Base-by-base conservation (phyloP, 805 yeast genomes). In the Cyberlindnera euphorbiae region DNA sequence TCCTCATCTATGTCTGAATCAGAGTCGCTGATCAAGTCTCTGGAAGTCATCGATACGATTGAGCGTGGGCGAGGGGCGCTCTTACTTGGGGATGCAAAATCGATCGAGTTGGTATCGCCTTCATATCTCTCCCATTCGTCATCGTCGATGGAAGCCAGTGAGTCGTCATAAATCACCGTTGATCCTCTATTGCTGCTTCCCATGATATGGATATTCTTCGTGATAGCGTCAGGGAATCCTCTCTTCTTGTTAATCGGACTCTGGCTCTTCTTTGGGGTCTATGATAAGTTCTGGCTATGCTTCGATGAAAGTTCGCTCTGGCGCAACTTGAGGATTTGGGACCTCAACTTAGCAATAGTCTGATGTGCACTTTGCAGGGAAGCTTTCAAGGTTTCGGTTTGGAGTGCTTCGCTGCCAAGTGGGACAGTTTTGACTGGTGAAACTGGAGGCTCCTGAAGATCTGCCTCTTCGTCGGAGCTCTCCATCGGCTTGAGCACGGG, bases 311-410 rank as follows among this genome's bases (percentile, higher is more conserved):
- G 28, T 27, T 53, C 58, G 30, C 46, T 48, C 8, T 51, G 47
- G 28, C 58, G 55, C 4, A 56, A 28, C 32, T 51, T 51, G 16
- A 44, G 28, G 16, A 56, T 50, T 38, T 55, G 56, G 8, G 50
- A 61, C 53, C 82, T 71, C 43, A 82, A 64, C 47, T 71, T 78
- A n/a, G 75, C 60, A 32, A 83, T 77, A 3, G 77, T 71, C 42
- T 70, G 67, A 48, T 79, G 75, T 5, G 89, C 82, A 57, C 73
- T 84, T 13, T 68, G 66, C 46, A 85, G 65, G 17, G 83, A 79
- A 0, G 82, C 70, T 44, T 71, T 68, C 45, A 82, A 59, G 1
- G 88, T 79, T 50, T 84, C 89, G 3, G 73, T 62, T 50, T 82
- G 86, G 28, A 82, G 59, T 10, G 64, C 70, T 2, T 67, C 57